Conservation (phyloP, 1,284 basidiomycete species). For the Hypsizygus ulmarius region DNA sequence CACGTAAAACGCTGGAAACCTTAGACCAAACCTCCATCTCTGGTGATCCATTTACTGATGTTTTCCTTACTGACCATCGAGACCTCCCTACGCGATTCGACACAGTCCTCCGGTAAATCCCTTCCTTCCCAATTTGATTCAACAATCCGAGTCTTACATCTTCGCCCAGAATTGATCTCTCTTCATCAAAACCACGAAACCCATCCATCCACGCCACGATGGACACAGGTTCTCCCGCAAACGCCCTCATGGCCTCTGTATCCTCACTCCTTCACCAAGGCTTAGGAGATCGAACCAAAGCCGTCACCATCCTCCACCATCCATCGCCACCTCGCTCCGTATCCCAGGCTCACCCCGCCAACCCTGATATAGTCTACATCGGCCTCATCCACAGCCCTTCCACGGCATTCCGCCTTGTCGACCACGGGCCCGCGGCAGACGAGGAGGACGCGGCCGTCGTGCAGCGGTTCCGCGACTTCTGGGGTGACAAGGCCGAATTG, state of each 20-base stretch:
- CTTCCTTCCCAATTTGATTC: neutral
- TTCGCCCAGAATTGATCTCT: constrained; percentile 57
- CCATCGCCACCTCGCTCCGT: constrained; percentile 44
- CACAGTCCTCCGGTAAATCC: constrained; percentile 54
- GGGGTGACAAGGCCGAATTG: constrained; percentile 91
- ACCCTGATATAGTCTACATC: constrained; percentile 51
- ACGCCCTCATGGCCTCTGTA: constrained; percentile 56
- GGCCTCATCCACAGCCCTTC: constrained; percentile 74
- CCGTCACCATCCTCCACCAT: constrained; percentile 56
- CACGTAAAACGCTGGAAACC: constrained; percentile 65
- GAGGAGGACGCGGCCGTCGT: constrained; percentile 52
- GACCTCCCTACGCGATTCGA: constrained; percentile 65
- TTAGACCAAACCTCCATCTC: constrained; percentile 47
- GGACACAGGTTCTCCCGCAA: constrained; percentile 61
- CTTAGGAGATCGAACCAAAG: constrained; percentile 67
- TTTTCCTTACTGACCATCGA: constrained; percentile 72
- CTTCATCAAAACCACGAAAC: constrained; percentile 46
- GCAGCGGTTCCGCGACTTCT: constrained; percentile 77
- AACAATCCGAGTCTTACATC: neutral
- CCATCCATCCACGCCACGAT: constrained; percentile 44
- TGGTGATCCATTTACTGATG: constrained; percentile 70
- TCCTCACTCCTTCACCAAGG: constrained; percentile 59
- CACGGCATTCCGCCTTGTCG: constrained; percentile 80
- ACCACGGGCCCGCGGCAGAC: constrained; percentile 81
- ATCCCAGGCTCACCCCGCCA: constrained; percentile 50